Percentiles rank a stretch among this genome's conserved stretches.
Evolutionary conservation across 2,329 filamentous ascomycete species (phyloP).

Genomic region (Neonectria punicea): DNA sequence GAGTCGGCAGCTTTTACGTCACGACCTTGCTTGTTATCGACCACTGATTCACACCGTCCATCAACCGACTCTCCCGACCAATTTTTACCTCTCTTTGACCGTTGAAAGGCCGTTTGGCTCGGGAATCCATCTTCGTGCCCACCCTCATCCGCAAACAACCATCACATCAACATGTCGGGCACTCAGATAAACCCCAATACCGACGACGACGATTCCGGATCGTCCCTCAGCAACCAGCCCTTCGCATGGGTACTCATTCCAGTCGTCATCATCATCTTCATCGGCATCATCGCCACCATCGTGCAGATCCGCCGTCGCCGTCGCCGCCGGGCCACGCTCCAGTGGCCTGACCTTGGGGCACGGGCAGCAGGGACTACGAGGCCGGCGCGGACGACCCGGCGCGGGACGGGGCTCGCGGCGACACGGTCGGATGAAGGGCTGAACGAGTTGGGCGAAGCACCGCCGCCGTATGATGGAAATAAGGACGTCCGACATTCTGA

Average conservation of each 20-base stretch:
- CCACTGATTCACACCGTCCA: background rate
- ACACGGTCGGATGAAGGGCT: slow-evolving; percentile 62
- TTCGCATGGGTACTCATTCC: slow-evolving; percentile 67
- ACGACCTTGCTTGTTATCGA: background rate
- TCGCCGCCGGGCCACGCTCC: slow-evolving; percentile 24
- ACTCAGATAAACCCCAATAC: slow-evolving; percentile 10
- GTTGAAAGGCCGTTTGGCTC: background rate
- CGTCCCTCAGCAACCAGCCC: slow-evolving; percentile 57
- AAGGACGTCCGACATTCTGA: slow-evolving; percentile 34
- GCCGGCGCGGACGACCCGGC: slow-evolving; percentile 20
- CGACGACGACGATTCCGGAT: slow-evolving; percentile 27
- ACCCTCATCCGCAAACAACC: background rate
- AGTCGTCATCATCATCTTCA: slow-evolving; percentile 55
- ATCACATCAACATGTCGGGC: slow-evolving; percentile 9
- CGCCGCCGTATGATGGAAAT: slow-evolving; percentile 67
- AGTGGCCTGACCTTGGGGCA: slow-evolving; percentile 25
- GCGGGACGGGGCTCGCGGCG: slow-evolving; percentile 36
- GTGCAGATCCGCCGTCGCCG: slow-evolving; percentile 56
- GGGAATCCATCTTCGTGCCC: background rate
- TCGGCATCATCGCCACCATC: slow-evolving; percentile 52
- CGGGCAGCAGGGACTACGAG: slow-evolving; percentile 22
- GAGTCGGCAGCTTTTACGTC: background rate
- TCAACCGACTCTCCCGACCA: background rate
- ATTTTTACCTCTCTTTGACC: background rate
- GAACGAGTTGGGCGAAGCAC: slow-evolving; percentile 72